Conservation (phyloP, 2,329 filamentous ascomycete genomes). For the Sclerotinia borealis region DNA sequence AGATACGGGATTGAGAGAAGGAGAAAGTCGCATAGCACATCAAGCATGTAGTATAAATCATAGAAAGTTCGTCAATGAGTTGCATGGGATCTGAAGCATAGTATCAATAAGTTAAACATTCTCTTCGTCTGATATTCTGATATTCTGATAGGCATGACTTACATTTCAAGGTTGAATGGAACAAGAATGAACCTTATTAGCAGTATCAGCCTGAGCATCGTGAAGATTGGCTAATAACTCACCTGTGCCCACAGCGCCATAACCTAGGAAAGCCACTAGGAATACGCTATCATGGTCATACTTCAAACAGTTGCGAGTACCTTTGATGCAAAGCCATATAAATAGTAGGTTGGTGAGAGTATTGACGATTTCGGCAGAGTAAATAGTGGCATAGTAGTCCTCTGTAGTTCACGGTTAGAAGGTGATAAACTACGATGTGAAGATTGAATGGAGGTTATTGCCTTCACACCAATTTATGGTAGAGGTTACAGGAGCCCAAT, state of each 20-base stretch:
- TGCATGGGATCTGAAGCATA: constrained; percentile 56
- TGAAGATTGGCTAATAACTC: constrained; percentile 4
- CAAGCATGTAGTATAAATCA: constrained; percentile 67
- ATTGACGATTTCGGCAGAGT: constrained; percentile 72
- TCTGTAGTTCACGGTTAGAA: constrained; percentile 34
- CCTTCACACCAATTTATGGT: constrained; percentile 67
- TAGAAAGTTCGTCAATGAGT: constrained; percentile 62
- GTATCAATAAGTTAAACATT: background rate
- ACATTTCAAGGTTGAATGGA: constrained; percentile 39
- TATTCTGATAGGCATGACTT: constrained; percentile 14
- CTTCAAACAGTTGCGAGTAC: constrained; percentile 64
- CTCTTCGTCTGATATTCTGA: too few species aligned
- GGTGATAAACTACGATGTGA: background rate
- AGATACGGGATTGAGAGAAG: constrained; percentile 44
- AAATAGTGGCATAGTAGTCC: constrained; percentile 70
- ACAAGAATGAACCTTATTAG: constrained; percentile 29
- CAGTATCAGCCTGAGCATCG: background rate
- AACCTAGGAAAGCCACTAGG: constrained; percentile 51
- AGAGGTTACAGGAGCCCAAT: constrained; percentile 32
- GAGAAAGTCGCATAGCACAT: constrained; percentile 66
- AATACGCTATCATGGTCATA: constrained; percentile 74
- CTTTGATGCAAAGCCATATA: constrained; percentile 69
- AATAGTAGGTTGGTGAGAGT: constrained; percentile 80
- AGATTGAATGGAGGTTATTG: constrained; percentile 38
- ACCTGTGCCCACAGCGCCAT: constrained; percentile 35